Base-by-base conservation (phyloP, 441 rosid genomes). In the Populus tomentosa region DNA sequence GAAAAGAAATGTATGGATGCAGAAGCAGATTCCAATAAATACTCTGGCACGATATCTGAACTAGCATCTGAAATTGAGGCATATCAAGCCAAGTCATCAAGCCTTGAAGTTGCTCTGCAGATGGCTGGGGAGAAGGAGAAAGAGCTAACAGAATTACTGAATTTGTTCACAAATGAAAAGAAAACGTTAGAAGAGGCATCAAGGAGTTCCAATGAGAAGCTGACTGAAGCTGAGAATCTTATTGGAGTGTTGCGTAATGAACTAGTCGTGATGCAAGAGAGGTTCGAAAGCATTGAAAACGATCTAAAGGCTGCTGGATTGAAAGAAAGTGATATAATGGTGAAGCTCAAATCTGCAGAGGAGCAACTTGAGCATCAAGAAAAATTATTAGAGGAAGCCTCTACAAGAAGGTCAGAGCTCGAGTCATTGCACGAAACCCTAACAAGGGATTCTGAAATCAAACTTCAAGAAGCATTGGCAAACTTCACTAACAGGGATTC, bases 341-440 rank as follows among this genome's bases (percentile, higher is more conserved):
- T 81, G 84, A 95, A 95, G 87, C 92, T 93, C 50, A 94, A 88
- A 82, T 80, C 85, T 76, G 91, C 91, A 14, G 97, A 91, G 85
- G 94, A 88, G 86, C 86, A 89, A 77, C 82, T 93, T 70, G 85
- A 82, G 82, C 82, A 85, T 62, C 94, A 92, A 71, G 87, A 80
- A 78, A 87, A 76, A 78, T 81, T 82, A 77, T 65, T 92, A 53
- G 94, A 91, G 80, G 82, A 92, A 79, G 88, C 89, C 65, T 70
- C 82, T 70, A 81, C 84, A 7, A 89, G 85, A 84, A 83, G 77
- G 77, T 83, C 81, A 18, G 97, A 90, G 84, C 89, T 95, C 70
- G 93, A 89, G 80, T 81, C 89, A 21, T 85, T 75, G 61, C 91
- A 92, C 75, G 86, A 80, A 76, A 85, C 93, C 50, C 74, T 87